Base-by-base conservation (phyloP, 2,329 filamentous ascomycete genomes). In the Colletotrichum cuscutae region DNA sequence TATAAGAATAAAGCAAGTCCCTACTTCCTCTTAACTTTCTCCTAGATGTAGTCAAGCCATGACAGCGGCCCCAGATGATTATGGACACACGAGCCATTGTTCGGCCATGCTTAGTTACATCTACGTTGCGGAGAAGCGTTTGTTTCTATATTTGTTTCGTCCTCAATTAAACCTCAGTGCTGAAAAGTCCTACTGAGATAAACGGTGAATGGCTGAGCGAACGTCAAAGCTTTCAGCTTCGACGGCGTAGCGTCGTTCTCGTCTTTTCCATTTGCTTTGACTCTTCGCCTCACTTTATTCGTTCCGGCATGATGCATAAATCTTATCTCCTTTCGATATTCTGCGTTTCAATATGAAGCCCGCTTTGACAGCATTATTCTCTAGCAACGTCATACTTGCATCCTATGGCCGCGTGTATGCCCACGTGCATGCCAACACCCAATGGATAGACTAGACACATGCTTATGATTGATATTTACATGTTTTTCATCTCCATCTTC, bases 261-360 rank as follows among this genome's bases (percentile, higher is more conserved):
- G 15, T 24, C 26, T 6, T n/a, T 32, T 2, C 12, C 24, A n/a
- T 19, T 22, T 54, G 70, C 70, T 60, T 64, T 72, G 70, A 72
- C 65, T 32, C n/a, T 67, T 67, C 12, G 63, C 57, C 63, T 67
- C 63, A 67, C 32, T 52, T 32, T 49, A 5, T 9, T 1, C 12
- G 9, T 26, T n/a, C 24, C 53, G n/a, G 11, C 19, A 58, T 46
- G 52, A 69, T 72, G 69, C 69, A 59, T n/a, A 49, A 30, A 49
- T 11, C 32, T 11, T n/a, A 54, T 22, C 54, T 37, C 35, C 35
- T 22, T 72, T 22, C 46, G 57, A 61, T 32, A 28, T 15, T 13
- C 15, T 13, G 32, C 1, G 13, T 24, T 15, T 19, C 15, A 22
- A 26, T 13, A 13, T 22, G 11, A 22, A 26, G 32, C 8, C 11